Evolutionary conservation across 169 alveolate species (phyloP), one percentile per base, ranked within the genome.

Genomic region (Condylostoma magnum): DNA sequence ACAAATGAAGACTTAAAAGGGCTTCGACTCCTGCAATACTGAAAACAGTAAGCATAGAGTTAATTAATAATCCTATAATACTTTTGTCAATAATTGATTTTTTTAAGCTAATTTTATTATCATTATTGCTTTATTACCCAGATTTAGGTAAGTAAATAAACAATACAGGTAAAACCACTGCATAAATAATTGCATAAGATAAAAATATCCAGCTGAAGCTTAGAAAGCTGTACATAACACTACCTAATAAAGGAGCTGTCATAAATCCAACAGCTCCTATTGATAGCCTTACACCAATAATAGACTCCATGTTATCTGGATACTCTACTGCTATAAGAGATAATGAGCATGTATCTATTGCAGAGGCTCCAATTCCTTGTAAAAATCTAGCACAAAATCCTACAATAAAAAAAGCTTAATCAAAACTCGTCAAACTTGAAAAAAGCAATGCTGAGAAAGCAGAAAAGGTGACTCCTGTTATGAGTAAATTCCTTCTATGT

Each of bases 361-460:
- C 69, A 18, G 69, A 30, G n/a, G 53, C 69, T 18, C 69, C 69
- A 5, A 37, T 51, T 33, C 69, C 69, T 36, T 57, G 69, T 18
- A 57, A 22, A 4, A 57, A 31, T n/a, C 69, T 57, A 34, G 15
- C 25, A 0, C 20, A 36, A 1, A 57, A 27, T 33, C 38, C 18
- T 15, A 57, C n/a, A 33, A 36, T 57, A 51, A 57, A 57, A 27
- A 18, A 20, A 4, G 18, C 47, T 2, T 36, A n/a, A 4, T 22
- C 47, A 30, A 57, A 33, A 5, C 18, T 5, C 6, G 69, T 47
- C 5, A 36, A 33, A 4, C 31, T 18, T 5, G 69, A 47, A 4
- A 57, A 57, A 8, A 51, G 31, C 20, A 37, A 15, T 15, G 53
- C 50, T 31, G 28, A 30, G 6, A 36, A 18, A 0, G 22, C 51